Conservation (phyloP, 2,329 filamentous ascomycete species). For the Biscogniauxia mediterranea region DNA sequence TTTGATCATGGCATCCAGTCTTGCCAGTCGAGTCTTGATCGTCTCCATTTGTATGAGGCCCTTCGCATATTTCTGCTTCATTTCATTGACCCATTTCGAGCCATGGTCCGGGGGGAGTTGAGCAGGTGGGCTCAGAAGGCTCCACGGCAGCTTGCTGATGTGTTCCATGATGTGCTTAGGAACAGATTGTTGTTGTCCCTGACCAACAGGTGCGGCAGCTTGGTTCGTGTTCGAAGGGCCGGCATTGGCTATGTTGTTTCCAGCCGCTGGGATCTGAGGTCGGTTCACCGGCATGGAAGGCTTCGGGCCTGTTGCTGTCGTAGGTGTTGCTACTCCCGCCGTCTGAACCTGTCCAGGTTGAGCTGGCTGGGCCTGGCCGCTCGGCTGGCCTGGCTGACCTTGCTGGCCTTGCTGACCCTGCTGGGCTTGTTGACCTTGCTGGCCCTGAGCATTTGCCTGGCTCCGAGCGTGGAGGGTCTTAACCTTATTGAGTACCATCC, state of each 20-base stretch:
- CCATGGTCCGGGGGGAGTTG: constrained; percentile 20
- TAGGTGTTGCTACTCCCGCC: constrained; percentile 19
- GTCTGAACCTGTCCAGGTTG: constrained; percentile 22
- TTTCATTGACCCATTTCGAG: constrained; percentile 19
- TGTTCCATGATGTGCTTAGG: constrained; percentile 27
- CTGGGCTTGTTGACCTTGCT: constrained; percentile 14
- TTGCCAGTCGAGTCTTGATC: constrained; percentile 15
- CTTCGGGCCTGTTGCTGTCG: constrained; percentile 22
- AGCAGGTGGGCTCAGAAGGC: constrained; percentile 13
- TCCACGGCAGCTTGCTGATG: constrained; percentile 27
- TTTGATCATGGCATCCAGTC: constrained; percentile 25
- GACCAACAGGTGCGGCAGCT: constrained; percentile 1
- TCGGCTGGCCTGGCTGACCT: constrained; percentile 8
- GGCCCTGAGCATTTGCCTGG: constrained; percentile 18
- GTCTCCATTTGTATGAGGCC: constrained; percentile 29
- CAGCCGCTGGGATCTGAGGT: constrained; percentile 13
- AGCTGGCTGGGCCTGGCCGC: constrained; percentile 16
- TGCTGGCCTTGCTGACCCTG: constrained; percentile 8
- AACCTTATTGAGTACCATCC: constrained; percentile 54
- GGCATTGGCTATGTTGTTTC: not conserved
- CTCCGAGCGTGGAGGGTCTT: constrained; percentile 32
- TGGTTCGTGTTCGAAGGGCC: not conserved
- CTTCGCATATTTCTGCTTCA: constrained; percentile 24
- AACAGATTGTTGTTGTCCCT: constrained; percentile 9
- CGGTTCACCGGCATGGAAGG: constrained; percentile 15